A percentile compares a stretch with the other conserved stretches of the same genome.
Conservation (phyloP, 352 stramenopile genomes). For the Pythium aquatile region DNA sequence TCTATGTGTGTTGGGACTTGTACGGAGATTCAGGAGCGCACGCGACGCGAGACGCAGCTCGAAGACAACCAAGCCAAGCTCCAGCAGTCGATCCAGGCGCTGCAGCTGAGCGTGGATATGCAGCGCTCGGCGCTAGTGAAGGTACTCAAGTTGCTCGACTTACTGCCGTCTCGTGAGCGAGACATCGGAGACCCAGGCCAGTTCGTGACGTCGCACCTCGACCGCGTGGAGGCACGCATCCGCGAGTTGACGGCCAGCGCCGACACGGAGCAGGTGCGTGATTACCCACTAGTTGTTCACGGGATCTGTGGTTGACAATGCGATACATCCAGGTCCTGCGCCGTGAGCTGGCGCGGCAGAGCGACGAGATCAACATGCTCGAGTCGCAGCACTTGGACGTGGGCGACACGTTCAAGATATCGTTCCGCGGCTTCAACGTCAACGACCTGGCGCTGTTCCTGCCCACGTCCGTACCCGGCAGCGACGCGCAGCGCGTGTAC, state of each 20-base stretch:
- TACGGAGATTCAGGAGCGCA: slow-evolving; percentile 82
- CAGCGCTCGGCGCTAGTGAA: slow-evolving; percentile 58
- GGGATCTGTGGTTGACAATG: background rate
- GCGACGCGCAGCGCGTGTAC: slow-evolving; percentile 76
- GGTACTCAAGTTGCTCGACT: slow-evolving; percentile 49
- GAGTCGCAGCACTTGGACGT: slow-evolving; percentile 52
- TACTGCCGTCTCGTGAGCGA: slow-evolving; percentile 14
- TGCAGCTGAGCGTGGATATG: slow-evolving; percentile 49
- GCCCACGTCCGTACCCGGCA: slow-evolving; percentile 76
- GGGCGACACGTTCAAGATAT: slow-evolving; percentile 81
- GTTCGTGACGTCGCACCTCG: slow-evolving; percentile 46
- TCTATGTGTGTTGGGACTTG: slow-evolving; percentile 29
- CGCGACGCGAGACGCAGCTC: slow-evolving; percentile 54
- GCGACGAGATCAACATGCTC: slow-evolving; percentile 60
- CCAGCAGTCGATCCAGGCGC: slow-evolving; percentile 56
- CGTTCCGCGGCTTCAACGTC: slow-evolving; percentile 78
- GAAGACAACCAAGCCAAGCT: slow-evolving; percentile 67
- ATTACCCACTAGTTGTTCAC: background rate
- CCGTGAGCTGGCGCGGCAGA: slow-evolving; percentile 52
- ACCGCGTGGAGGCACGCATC: slow-evolving; percentile 52
- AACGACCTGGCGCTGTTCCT: slow-evolving; percentile 85
- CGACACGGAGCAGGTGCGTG: slow-evolving; percentile 61
- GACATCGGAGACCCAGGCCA: slow-evolving; percentile 33
- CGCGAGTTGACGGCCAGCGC: slow-evolving; percentile 51
- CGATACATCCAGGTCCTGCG: slow-evolving; percentile 39